Evolutionary conservation across 768 basidiomycete species (phyloP).

Genomic region (Phlebiopsis gigantea): DNA sequence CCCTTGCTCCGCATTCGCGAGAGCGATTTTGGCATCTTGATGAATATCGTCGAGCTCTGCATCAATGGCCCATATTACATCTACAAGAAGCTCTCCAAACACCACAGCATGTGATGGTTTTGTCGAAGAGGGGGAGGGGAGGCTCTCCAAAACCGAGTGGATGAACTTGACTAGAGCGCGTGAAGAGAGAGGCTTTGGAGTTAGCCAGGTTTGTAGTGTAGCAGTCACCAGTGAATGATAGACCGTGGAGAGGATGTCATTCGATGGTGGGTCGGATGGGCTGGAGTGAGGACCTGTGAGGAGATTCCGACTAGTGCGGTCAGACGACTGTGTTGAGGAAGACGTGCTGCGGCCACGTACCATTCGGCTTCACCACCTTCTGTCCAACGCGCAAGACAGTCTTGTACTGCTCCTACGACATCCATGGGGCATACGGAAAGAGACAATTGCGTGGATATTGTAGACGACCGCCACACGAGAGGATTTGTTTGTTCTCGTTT

Average conservation of each 20-base stretch:
- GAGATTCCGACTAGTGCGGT: constrained; percentile 48
- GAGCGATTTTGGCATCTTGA: constrained; percentile 43
- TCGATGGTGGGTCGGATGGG: constrained; percentile 44
- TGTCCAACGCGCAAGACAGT: constrained; percentile 48
- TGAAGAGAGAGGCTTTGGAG: constrained; percentile 43
- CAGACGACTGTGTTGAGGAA: constrained; percentile 12
- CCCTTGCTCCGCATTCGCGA: constrained; percentile 17
- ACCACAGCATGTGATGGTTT: constrained; percentile 36
- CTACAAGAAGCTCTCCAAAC: constrained; percentile 70
- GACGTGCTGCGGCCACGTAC: constrained; percentile 31
- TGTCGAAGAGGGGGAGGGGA: constrained; percentile 63
- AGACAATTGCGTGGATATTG: background rate
- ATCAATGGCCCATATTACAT: constrained; percentile 80
- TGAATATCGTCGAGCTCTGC: constrained; percentile 68
- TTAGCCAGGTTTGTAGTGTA: constrained; percentile 30
- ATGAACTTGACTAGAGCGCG: constrained; percentile 58
- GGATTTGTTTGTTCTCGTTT: constrained; percentile 4
- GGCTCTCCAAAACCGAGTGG: constrained; percentile 48
- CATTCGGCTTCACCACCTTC: constrained; percentile 60
- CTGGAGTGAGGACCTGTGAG: constrained; percentile 57
- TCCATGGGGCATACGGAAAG: constrained; percentile 39
- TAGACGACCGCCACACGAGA: constrained; percentile 6
- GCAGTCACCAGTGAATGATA: constrained; percentile 67
- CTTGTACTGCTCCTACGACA: constrained; percentile 47
- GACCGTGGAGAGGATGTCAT: constrained; percentile 56